Conservation (phyloP, 2,329 filamentous ascomycete species). For the Grosmannia clavigera region DNA sequence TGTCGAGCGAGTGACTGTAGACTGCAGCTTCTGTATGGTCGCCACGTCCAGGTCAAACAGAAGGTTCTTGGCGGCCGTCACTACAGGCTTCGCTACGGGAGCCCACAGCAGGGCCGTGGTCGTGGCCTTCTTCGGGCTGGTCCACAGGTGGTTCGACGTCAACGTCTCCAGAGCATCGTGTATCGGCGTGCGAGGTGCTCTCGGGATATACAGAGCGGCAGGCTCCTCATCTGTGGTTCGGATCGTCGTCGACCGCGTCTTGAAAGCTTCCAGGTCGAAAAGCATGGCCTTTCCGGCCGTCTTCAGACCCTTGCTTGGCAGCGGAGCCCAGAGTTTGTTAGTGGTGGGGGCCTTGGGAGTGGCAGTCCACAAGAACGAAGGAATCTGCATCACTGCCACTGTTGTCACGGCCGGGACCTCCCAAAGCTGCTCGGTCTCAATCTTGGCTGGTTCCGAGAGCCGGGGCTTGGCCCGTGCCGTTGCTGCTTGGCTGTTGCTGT, state of each 20-base stretch:
- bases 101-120: constrained; percentile 4
- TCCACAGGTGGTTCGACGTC: constrained; percentile 18
- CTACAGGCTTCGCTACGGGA: not conserved
- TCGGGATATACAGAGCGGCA: constrained; percentile 18
- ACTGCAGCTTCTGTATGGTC: constrained; percentile 2
- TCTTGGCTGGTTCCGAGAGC: constrained; percentile 15
- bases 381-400: not conserved
- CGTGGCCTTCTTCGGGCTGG: not conserved
- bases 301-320: not conserved
- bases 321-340: constrained; percentile 5
- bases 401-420: not conserved
- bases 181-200: constrained; percentile 15
- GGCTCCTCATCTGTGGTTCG: constrained; percentile 12
- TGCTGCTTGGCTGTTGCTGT: constrained; percentile 12
- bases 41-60: constrained; percentile 10
- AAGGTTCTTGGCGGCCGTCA: not conserved
- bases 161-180: constrained; percentile 16
- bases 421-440: constrained; percentile 18
- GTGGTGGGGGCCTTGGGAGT: not conserved
- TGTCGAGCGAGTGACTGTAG: constrained; percentile 10
- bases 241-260: not conserved
- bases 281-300: constrained; percentile 1
- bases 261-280: constrained; percentile 8
- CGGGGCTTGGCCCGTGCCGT: constrained; percentile 19
- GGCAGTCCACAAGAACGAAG: not conserved